Base-by-base conservation (phyloP, 257 asterid genomes). In the Leonotis leonurus region DNA sequence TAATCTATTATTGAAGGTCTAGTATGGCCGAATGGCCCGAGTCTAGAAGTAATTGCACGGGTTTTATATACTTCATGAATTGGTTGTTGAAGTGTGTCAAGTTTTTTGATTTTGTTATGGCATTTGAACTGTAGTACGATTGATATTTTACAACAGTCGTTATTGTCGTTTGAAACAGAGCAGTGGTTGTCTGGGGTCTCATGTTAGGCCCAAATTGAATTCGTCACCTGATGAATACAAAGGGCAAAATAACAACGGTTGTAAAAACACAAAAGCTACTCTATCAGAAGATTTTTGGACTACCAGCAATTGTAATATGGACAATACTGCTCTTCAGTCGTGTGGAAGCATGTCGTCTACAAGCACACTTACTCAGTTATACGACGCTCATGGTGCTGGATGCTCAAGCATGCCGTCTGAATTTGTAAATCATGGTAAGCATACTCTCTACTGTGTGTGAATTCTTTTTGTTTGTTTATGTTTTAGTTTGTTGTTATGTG, bases 151-250 rank as follows among this genome's bases (percentile, higher is more conserved):
- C 78, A 50, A 50, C 22, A 70, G 75, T 70, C 62, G 27, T 62
- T 44, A 45, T 53, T 71, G 66, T 59, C 78, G 37, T 80, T 78
- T 72, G 83, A 77, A 82, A 83, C 96, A 92, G 97, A 74, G 82
- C 97, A 92, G 93, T 81, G 82, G 93, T 65, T 91, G 95, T 91
- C 70, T 91, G 82, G 96, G 96, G 76, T 78, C 81, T 75, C 62
- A 65, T 83, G 41, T 36, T 67, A 70, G 75, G 81, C 64, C 82
- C 65, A 64, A 80, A 69, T 69, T 81, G 70, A 80, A 54, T 69
- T 59, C 83, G 36, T 45, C 88, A 17, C 73, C 58, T 39, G 65
- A 76, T 18, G 80, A 75, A 4, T 62, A 72, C 44, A 72, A 75
- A 65, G 77, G 70, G 75, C 77, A 64, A 50, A 77, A 37, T 54